phyloP scores from a whole-genome alignment of 2,329 filamentous ascomycete species.

The Ceratocystis cacaofunesta region DNA sequence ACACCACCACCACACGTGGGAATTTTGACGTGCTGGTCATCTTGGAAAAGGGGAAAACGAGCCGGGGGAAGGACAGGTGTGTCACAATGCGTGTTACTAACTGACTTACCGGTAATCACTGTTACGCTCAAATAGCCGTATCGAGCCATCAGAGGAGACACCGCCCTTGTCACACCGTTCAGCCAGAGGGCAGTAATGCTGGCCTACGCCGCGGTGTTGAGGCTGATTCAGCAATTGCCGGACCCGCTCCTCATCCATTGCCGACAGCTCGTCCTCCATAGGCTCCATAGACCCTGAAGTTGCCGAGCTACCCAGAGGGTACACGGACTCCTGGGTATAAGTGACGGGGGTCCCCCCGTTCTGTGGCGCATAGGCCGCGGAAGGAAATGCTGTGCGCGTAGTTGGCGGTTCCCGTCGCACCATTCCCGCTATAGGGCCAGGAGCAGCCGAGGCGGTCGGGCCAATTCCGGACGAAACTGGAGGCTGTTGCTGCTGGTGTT shows the following conservation, averaged over 20 bases:
- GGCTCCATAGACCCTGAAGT: constrained; percentile 11
- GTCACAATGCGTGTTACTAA: neutral
- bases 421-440: neutral
- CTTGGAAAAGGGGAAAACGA: neutral
- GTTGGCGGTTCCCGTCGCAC: constrained; percentile 4
- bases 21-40: neutral
- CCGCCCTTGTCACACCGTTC: constrained; percentile 15
- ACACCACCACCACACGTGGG: neutral
- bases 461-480: constrained; percentile 3
- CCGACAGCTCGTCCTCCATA: constrained; percentile 13
- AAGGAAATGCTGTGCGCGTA: neutral
- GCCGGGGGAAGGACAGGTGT: neutral
- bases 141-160: constrained; percentile 7
- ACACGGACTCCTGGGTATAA: constrained; percentile 2
- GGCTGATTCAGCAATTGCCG: constrained; percentile 14
- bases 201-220: constrained; percentile 14
- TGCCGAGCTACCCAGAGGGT: constrained; percentile 1
- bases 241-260: constrained; percentile 11
- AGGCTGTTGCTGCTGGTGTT: constrained; percentile 5
- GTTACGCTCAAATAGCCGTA: constrained; percentile 15
- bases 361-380: constrained; percentile 4
- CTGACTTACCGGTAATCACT: constrained; percentile 14
- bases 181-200: constrained; percentile 12
- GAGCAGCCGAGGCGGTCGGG: neutral
- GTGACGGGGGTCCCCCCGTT: neutral